Percentiles rank a stretch among this genome's conserved stretches.
phyloP scores from a whole-genome alignment of 306 rosid genomes.

The Elaeagnus macrophylla region DNA sequence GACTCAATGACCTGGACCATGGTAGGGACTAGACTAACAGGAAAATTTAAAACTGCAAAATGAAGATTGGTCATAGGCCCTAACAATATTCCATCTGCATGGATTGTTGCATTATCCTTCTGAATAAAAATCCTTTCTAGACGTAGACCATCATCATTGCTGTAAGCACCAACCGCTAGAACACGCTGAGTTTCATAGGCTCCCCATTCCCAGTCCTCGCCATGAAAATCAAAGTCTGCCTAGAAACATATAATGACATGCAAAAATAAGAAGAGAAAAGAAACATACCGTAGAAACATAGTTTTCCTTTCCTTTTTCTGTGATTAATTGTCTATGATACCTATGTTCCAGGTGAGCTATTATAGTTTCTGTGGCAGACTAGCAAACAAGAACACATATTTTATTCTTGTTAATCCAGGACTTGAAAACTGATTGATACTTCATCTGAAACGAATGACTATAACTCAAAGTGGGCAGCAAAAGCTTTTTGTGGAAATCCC shows the following conservation, averaged over 20 bases:
- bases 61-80: constrained; percentile 87
- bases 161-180: constrained; percentile 72
- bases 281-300: constrained; percentile 6
- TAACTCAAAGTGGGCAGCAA: too few relatives aligned
- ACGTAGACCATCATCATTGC: constrained; percentile 68
- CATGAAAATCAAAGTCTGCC: constrained; percentile 92
- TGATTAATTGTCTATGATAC: too few relatives aligned
- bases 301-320: too few relatives aligned
- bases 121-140: constrained; percentile 67
- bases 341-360: too few relatives aligned
- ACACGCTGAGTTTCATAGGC: constrained; percentile 76
- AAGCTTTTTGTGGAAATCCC: too few relatives aligned
- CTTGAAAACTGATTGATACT: too few relatives aligned
- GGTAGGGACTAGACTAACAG: constrained; percentile 80
- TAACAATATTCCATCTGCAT: constrained; percentile 87
- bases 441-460: too few relatives aligned
- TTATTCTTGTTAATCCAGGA: too few relatives aligned
- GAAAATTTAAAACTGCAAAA: constrained; percentile 84
- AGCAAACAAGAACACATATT: too few relatives aligned
- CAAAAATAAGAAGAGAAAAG: constrained; percentile 19
- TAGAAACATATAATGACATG: constrained; percentile 25
- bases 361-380: too few relatives aligned
- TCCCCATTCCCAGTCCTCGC: constrained; percentile 98
- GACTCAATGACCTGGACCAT: constrained; percentile 72
- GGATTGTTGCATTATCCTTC: constrained; percentile 84